Percentiles rank a stretch among this genome's conserved stretches.
phyloP scores from a whole-genome alignment of 257 asterid species.

The Schizonepeta tenuifolia region DNA sequence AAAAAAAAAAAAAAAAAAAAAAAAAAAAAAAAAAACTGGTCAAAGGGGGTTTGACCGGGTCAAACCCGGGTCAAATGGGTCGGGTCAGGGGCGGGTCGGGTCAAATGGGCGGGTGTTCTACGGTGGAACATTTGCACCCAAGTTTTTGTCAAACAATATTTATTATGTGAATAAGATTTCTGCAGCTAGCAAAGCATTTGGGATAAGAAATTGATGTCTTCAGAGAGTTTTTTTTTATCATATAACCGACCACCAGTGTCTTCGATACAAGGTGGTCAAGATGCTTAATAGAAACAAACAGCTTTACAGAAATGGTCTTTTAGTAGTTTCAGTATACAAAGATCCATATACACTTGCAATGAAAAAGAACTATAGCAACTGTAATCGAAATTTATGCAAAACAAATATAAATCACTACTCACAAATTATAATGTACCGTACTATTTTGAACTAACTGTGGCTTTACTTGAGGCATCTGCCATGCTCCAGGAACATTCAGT shows the following conservation, averaged over 20 bases:
- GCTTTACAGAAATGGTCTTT: not conserved
- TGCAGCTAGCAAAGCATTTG: conserved; percentile 3
- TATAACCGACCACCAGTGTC: not conserved
- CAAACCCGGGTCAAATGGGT: too few species aligned
- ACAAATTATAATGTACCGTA: not conserved
- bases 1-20: too few species aligned
- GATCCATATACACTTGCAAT: not conserved
- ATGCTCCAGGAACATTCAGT: conserved; percentile 98
- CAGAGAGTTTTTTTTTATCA: not conserved
- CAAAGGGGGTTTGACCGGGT: too few species aligned
- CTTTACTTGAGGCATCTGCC: conserved; percentile 99
- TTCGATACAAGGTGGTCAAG: conserved; percentile 13
- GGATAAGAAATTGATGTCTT: not conserved
- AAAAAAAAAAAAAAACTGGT: too few species aligned
- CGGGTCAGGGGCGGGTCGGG: too few species aligned
- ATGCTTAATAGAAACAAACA: not conserved
- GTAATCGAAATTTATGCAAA: not conserved
- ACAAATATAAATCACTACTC: not conserved
- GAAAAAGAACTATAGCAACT: not conserved
- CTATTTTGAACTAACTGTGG: conserved; percentile 15
- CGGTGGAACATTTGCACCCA: too few species aligned
- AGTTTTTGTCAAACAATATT: too few species aligned
- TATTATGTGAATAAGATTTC: not conserved
- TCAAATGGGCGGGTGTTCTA: too few species aligned
- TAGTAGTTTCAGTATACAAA: conserved; percentile 12